Evolutionary conservation across 2,329 filamentous ascomycete genomes (phyloP), one percentile per base, ranked within the genome.

Genomic region (Trichoderma semiorbis): DNA sequence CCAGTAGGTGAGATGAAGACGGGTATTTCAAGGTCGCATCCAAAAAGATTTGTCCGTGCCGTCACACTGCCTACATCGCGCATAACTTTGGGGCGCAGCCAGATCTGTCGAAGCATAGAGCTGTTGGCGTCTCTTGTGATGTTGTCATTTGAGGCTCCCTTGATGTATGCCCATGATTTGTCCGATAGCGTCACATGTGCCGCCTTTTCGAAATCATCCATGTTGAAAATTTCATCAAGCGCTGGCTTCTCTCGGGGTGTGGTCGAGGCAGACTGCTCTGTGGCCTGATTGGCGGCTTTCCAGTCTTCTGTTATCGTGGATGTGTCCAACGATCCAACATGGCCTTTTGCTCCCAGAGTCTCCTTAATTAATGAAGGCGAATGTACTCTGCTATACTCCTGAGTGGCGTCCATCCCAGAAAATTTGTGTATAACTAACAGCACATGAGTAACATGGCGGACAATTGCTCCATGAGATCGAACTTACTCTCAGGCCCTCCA

Each of bases 141-240:
- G 39, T 69, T 61, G 26, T 69, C 67, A 36, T 69, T 69, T 1
- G 67, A 69, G 21, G 57, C 67, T 21, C 67, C 67, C 1, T 53
- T 53, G 21, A 69, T 69, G 16, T 69, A 69, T 2, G n/a, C 67
- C 67, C 67, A 69, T 10, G 67, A 69, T 14, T 69, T 69, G 8
- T 53, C 57, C 8, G 67, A 61, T 24, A 69, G 18, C 10, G 57
- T 36, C 11, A 21, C 4, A 26, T 69, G 67, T 24, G 67, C 67
- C 16, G 67, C 67, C 28, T 53, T 69, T 69, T 69, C 67, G n/a
- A 69, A 69, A 21, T 69, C 67, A 1, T 69, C 67, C 67, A 62
- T 61, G 28, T 53, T 69, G 28, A 69, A 62, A 34, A 69, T 62
- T 11, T 60, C 67, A n/a, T 39, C 21, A 3, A 69, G 67, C 5